phyloP scores from a whole-genome alignment of 768 basidiomycete species.

The Coprinellus micaceus region DNA sequence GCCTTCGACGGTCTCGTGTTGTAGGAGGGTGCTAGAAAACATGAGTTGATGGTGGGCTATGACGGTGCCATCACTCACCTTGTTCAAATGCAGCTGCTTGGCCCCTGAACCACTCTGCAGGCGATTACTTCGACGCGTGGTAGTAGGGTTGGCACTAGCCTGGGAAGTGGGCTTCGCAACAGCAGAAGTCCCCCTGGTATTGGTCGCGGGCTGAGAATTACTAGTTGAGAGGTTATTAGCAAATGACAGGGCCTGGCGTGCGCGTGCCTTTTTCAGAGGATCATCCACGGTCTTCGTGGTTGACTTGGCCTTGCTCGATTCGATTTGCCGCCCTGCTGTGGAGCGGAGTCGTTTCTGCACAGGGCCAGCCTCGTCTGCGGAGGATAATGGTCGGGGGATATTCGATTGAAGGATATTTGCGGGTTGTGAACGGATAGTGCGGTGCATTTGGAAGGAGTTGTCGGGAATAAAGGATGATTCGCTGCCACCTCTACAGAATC shows the following conservation, averaged over 20 bases:
- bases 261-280: slow-evolving; percentile 86
- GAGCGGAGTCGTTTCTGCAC: slow-evolving; percentile 73
- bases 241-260: slow-evolving; percentile 83
- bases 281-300: slow-evolving; percentile 63
- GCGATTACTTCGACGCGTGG: slow-evolving; percentile 71
- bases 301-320: slow-evolving; percentile 50
- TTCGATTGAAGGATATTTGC: slow-evolving; percentile 41
- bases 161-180: slow-evolving; percentile 51
- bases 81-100: slow-evolving; percentile 47
- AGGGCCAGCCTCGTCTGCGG: slow-evolving; percentile 79
- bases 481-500: slow-evolving; percentile 44
- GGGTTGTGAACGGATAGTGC: slow-evolving; percentile 42
- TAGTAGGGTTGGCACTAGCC: slow-evolving; percentile 37
- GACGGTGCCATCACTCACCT: slow-evolving; percentile 40
- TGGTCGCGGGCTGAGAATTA: slow-evolving; percentile 70
- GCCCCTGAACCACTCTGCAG: slow-evolving; percentile 54
- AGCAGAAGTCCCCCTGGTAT: slow-evolving; percentile 53
- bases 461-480: slow-evolving; percentile 50
- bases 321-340: slow-evolving; percentile 46
- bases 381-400: slow-evolving; percentile 68
- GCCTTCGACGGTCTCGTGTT: slow-evolving; percentile 59
- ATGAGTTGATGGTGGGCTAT: not conserved
- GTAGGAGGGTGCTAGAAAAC: slow-evolving; percentile 17
- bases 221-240: slow-evolving; percentile 85
- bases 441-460: slow-evolving; percentile 53